Conservation (phyloP, 495 filamentous ascomycete genomes). For the Penicillium pulvis region DNA sequence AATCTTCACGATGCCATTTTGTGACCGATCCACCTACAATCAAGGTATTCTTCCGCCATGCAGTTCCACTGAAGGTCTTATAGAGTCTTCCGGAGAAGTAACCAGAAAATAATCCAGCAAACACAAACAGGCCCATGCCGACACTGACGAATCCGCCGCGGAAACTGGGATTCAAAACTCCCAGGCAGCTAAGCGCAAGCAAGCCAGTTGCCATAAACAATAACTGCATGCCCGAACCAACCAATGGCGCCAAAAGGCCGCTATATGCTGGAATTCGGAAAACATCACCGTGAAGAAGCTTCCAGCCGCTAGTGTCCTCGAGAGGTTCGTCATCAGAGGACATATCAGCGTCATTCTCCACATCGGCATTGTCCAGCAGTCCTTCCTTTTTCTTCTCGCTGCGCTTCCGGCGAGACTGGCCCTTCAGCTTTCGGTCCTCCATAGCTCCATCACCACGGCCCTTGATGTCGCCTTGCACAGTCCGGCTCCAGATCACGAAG, state of each 20-base stretch:
- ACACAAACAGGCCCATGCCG: constrained; percentile 81
- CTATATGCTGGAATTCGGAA: constrained; percentile 79
- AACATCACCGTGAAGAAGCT: constrained; percentile 92
- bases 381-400: constrained; percentile 58
- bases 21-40: constrained; percentile 47
- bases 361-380: constrained; percentile 63
- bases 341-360: constrained; percentile 61
- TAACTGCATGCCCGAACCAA: constrained; percentile 89
- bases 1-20: background rate
- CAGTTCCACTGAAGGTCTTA: constrained; percentile 79
- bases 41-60: constrained; percentile 80
- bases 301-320: constrained; percentile 92
- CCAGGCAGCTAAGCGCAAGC: constrained; percentile 76
- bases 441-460: constrained; percentile 62
- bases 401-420: constrained; percentile 50
- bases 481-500: constrained; percentile 82
- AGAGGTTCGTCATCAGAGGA: constrained; percentile 75
- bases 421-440: constrained; percentile 68
- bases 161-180: constrained; percentile 87
- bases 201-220: constrained; percentile 83
- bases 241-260: constrained; percentile 77
- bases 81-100: constrained; percentile 87
- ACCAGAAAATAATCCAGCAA: constrained; percentile 89
- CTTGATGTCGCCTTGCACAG: constrained; percentile 80
- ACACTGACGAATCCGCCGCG: constrained; percentile 90